Percentiles rank a stretch among this genome's conserved stretches.
These are phyloP conservation scores for Cytospora paraplurivora DNA, from an alignment of 2,329 filamentous ascomycete genomes.

Conservation along the genomic window DNA sequence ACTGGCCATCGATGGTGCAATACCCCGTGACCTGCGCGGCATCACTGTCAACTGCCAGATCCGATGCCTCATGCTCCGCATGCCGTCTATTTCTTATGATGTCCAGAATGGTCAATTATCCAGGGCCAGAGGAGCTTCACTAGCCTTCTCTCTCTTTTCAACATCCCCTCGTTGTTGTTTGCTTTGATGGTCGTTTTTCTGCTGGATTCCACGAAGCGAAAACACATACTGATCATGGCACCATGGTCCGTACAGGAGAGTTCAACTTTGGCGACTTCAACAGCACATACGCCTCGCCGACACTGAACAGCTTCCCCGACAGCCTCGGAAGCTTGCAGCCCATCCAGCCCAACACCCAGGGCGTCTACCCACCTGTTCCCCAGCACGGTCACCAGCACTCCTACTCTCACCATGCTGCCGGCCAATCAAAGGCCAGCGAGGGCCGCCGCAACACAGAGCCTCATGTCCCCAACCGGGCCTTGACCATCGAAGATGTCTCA, in stretches of 20 bases:
- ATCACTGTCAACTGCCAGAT: slow-evolving; percentile 24
- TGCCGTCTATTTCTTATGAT: slow-evolving; percentile 22
- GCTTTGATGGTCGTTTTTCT: background rate
- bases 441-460: slow-evolving; percentile 50
- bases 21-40: slow-evolving; percentile 56
- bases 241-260: slow-evolving; percentile 55
- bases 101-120: slow-evolving; percentile 18
- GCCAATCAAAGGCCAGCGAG: slow-evolving; percentile 40
- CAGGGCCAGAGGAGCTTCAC: slow-evolving; percentile 15
- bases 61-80: slow-evolving; percentile 18
- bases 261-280: slow-evolving; percentile 59
- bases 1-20: slow-evolving; percentile 59
- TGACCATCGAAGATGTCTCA: slow-evolving; percentile 70
- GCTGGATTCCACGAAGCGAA: background rate
- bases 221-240: slow-evolving; percentile 45
- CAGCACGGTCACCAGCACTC: slow-evolving; percentile 36
- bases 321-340: slow-evolving; percentile 47
- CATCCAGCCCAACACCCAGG: slow-evolving; percentile 54
- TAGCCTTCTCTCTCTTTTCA: slow-evolving; percentile 9
- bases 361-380: slow-evolving; percentile 46
- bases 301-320: slow-evolving; percentile 50
- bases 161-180: background rate
- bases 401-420: slow-evolving; percentile 34
- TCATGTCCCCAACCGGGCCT: slow-evolving; percentile 44
- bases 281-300: slow-evolving; percentile 53